Evolutionary conservation across 2,329 filamentous ascomycete species (phyloP), one percentile per base, ranked within the genome.

Genomic region (Talaromyces sp.): DNA sequence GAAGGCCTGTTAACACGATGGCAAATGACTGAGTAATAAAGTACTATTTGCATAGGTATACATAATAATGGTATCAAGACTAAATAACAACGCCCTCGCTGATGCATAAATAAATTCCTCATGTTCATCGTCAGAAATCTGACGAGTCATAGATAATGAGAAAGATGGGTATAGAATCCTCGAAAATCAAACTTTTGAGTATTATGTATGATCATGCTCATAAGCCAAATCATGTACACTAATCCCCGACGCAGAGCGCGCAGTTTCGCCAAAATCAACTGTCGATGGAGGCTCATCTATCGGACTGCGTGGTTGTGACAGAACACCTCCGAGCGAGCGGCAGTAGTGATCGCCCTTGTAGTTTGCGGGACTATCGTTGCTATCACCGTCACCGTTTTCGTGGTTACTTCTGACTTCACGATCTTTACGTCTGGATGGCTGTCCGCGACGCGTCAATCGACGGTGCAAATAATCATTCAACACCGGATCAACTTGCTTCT

Each of bases 401-500:
- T 28, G 6, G 13, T 22, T 25, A 35, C 5, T 43, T 28, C 25
- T 7, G 5, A n/a, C 11, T 28, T 41, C 35, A 22, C 55, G 59
- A 9, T 60, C 28, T 22, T 63, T 62, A 19, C 58, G 56, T 25
- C 28, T 17, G 45, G 56, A 55, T 22, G 56, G 43, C 13, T 53
- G 46, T 13, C 43, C 58, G 39, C 45, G 53, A 28, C 21, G 36
- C 1, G 25, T 40, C 19, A 13, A 13, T 21, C 41, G 56, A 5
- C 45, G 53, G 33, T 46, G 56, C 4, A 60, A 19, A 40, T 60
- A 53, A 21, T 57, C 52, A 22, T 56, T 50, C 5, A 73, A 69
- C 2, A 77, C 69, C 0, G 80, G 80, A 59, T 83, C 81, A 5
- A 82, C 78, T 51, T 84, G 75, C 52, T 71, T 71, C 61, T 77